Evolutionary conservation across 441 rosid species (phyloP).

Genomic region (Euphorbia celastroides): DNA sequence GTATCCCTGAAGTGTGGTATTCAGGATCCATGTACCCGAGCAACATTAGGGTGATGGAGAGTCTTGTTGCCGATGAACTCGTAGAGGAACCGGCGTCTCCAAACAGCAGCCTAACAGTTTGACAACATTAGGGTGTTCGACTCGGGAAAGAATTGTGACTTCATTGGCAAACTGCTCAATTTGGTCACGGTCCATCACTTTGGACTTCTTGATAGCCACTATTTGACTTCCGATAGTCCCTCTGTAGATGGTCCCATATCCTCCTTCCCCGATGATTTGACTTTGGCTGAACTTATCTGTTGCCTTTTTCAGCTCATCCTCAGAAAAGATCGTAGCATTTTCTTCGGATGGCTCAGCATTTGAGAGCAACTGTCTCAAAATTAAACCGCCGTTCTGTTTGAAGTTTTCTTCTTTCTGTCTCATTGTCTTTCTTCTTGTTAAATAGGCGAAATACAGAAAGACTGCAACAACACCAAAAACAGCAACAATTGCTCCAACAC

Average conservation of each 20-base stretch:
- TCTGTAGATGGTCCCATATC: no score
- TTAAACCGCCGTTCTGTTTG: constrained; percentile 33
- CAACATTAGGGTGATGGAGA: neutral
- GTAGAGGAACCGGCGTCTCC: no score
- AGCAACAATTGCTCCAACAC: constrained; percentile 20
- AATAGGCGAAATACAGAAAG: no score
- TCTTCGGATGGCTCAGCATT: constrained; percentile 19
- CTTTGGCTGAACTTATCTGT: constrained; percentile 27
- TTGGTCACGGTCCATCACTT: no score
- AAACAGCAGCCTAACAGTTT: no score
- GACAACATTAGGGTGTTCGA: no score
- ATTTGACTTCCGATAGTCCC: no score
- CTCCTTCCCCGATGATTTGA: no score
- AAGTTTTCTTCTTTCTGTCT: constrained; percentile 23
- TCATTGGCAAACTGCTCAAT: no score
- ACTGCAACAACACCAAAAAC: neutral
- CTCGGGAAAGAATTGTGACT: no score
- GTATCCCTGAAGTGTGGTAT: neutral
- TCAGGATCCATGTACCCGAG: neutral
- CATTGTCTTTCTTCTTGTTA: neutral
- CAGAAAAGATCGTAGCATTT: constrained; percentile 30
- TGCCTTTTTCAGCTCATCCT: constrained; percentile 35
- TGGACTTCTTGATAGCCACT: no score
- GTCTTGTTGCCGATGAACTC: no score
- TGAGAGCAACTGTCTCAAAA: constrained; percentile 30